These are phyloP conservation scores for Zalerion maritima DNA, from an alignment of 495 filamentous ascomycete genomes.

Conservation along the genomic window DNA sequence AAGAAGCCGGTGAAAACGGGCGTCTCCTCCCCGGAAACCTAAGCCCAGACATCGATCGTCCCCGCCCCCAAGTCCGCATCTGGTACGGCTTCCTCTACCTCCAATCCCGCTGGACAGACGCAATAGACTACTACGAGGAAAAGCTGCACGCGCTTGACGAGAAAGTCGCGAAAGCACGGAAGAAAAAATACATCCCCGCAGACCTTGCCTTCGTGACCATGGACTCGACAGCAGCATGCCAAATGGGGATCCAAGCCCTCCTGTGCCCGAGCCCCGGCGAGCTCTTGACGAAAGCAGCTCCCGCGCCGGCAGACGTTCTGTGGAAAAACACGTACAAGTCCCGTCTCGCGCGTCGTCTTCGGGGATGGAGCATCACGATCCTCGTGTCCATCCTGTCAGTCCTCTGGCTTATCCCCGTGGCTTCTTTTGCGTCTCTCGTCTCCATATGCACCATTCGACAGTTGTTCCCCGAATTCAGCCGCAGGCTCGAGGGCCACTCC, in stretches of 20 bases:
- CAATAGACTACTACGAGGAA: conserved; percentile 86
- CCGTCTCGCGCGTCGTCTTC: conserved; percentile 51
- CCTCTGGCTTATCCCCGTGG: conserved; percentile 77
- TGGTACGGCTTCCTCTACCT: conserved; percentile 71
- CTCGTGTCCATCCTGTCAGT: conserved; percentile 70
- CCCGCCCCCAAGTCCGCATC: conserved; percentile 55
- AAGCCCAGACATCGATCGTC: conserved; percentile 20
- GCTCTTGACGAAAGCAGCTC: conserved; percentile 72
- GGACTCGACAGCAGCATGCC: conserved; percentile 80
- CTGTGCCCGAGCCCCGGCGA: conserved; percentile 78
- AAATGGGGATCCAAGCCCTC: conserved; percentile 89
- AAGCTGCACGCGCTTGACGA: conserved; percentile 71
- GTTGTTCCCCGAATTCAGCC: conserved; percentile 55
- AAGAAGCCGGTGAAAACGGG: conserved; percentile 29
- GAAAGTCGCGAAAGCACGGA: conserved; percentile 50
- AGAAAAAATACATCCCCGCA: conserved; percentile 62
- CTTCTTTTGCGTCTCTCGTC: conserved; percentile 63
- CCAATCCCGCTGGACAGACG: conserved; percentile 61
- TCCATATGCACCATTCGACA: conserved; percentile 62
- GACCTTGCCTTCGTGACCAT: conserved; percentile 92
- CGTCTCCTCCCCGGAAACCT: conserved; percentile 37
- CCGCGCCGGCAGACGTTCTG: conserved; percentile 74
- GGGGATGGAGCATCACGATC: conserved; percentile 68
- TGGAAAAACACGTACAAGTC: conserved; percentile 92
- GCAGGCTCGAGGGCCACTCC: conserved; percentile 48